These are phyloP conservation scores for Cairneyella variabilis DNA, from an alignment of 495 filamentous ascomycete genomes.

Conservation along the genomic window DNA sequence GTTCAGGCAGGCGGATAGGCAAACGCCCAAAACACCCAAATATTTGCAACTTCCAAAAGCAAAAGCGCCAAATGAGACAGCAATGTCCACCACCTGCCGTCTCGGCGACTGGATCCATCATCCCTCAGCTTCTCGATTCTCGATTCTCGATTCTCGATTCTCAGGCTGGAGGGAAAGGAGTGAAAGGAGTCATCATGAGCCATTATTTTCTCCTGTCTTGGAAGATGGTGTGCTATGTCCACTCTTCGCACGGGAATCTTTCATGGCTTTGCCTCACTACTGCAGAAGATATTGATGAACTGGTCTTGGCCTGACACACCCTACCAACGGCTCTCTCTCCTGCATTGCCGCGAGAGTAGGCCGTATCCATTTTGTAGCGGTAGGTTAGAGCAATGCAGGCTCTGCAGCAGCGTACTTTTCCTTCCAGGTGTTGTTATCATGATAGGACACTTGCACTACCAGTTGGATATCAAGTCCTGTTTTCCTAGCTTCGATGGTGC, in stretches of 20 bases:
- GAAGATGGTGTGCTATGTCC: not conserved
- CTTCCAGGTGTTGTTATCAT: not conserved
- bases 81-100: not conserved
- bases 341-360: no score
- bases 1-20: not conserved
- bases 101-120: not conserved
- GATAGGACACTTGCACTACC: no score
- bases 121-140: no score
- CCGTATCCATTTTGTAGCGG: not conserved
- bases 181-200: no score
- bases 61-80: conserved; percentile 1
- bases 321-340: no score
- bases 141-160: no score
- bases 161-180: no score
- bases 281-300: not conserved
- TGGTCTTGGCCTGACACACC: no score
- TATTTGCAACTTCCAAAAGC: not conserved
- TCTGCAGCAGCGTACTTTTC: not conserved
- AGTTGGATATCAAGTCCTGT: no score
- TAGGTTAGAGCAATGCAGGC: not conserved
- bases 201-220: not conserved
- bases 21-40: not conserved
- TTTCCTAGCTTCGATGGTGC: not conserved
- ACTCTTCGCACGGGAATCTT: not conserved
- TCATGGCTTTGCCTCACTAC: not conserved